Percentiles rank a stretch among this genome's conserved stretches.
Conservation (phyloP, 805 yeast species). For the Isabelozyma gotoi region DNA sequence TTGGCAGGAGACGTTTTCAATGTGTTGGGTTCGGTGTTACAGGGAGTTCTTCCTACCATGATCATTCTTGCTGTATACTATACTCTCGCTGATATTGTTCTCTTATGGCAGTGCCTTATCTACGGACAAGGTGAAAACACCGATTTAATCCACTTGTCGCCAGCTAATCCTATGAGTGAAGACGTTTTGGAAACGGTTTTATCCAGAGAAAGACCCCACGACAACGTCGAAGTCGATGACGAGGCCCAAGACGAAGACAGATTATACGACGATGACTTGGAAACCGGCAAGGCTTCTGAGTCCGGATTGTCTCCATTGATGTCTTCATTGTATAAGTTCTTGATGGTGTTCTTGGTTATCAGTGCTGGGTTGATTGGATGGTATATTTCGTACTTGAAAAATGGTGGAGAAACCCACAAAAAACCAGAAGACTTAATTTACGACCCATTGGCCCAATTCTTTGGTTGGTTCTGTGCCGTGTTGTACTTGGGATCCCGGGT, state of each 20-base stretch:
- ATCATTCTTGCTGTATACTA: constrained; percentile 88
- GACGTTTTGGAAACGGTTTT: constrained; percentile 63
- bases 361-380: constrained; percentile 86
- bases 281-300: constrained; percentile 1
- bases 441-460: constrained; percentile 79
- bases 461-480: constrained; percentile 79
- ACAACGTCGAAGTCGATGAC: constrained; percentile 20
- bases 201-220: constrained; percentile 35
- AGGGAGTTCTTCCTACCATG: constrained; percentile 94
- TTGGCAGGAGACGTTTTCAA: constrained; percentile 91
- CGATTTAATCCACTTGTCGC: constrained; percentile 79
- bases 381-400: constrained; percentile 61
- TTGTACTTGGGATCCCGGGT: constrained; percentile 84
- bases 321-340: constrained; percentile 26
- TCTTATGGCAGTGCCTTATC: constrained; percentile 78
- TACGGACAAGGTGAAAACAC: constrained; percentile 66
- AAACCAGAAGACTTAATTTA: constrained; percentile 51
- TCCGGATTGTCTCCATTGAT: constrained; percentile 16
- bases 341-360: constrained; percentile 67
- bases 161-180: constrained; percentile 81
- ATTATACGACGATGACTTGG: constrained; percentile 8
- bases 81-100: constrained; percentile 83
- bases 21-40: constrained; percentile 85
- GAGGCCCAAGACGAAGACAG: constrained; percentile 25
- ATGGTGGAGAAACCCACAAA: constrained; percentile 30